Base-by-base conservation (phyloP, 768 basidiomycete species). In the Calocera viscosa region DNA sequence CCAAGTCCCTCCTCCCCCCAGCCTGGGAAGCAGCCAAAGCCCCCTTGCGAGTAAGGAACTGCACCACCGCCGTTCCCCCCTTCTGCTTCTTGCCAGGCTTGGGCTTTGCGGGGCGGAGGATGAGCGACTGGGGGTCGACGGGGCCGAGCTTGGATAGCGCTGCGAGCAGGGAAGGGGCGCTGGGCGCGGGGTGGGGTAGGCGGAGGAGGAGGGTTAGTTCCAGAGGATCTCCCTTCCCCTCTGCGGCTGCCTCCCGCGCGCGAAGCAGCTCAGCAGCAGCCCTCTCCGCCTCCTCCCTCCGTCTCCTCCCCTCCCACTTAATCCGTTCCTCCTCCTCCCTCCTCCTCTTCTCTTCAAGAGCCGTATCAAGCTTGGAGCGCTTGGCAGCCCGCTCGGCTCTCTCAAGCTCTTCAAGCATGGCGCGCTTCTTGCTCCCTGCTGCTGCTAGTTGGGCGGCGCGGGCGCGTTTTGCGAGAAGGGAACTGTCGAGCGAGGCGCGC, bases 11-110 rank as follows among this genome's bases (percentile, higher is more conserved):
- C 79, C 82, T 67, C 77, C 84, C 28, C 11, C 60, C 64, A 16
- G 82, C 86, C 70, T 85, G 85, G 0, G 91, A 86, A 1, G 84
- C 88, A 1, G 84, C 87, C 72, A 90, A 89, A 1, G 91, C 90
- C 43, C 87, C 83, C 0, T 85, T 82, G 49, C 91, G 86, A 70
- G 86, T 86, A 67, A 84, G 82, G 74, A 91, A 92, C 5, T 88
- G 86, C 0, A 91, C 83, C 2, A 89, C 79, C 0, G 91, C 90
- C 5, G 81, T 89, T 0, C 82, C 87, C 41, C 80, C 80, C 69
- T 86, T 91, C 2, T 83, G 81, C n/a, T 81, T 79, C 19, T 60
- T 60, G 53, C 26, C 24, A 17, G 43, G 43, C 43, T 47, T 85
- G 85, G 22, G 84, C 80, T 72, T 83, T 88, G 72, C 88, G 77